A percentile compares a stretch with the other conserved stretches of the same genome.
These are phyloP conservation scores for Blepharisma undulans DNA, from an alignment of 169 alveolate species.

Conservation along the genomic window DNA sequence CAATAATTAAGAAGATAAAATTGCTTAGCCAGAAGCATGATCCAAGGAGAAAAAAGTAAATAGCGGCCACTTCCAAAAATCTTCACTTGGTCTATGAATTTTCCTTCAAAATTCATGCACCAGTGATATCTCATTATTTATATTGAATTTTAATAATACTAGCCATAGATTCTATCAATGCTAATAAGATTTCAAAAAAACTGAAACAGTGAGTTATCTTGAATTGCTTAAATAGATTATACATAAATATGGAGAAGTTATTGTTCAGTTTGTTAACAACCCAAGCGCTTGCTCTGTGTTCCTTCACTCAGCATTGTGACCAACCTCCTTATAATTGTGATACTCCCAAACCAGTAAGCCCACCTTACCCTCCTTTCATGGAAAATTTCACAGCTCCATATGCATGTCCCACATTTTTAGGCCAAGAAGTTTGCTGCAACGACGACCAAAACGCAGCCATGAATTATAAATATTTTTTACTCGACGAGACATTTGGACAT, in stretches of 20 bases:
- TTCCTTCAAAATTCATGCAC: neutral
- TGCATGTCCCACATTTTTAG: constrained; percentile 38
- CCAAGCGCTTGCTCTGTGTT: neutral
- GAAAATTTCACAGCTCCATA: neutral
- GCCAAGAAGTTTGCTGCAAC: constrained; percentile 34
- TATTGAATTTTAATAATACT: too few species aligned
- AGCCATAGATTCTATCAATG: neutral
- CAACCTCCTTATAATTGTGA: neutral
- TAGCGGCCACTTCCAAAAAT: neutral
- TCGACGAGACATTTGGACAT: constrained; percentile 35
- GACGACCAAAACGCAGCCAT: neutral
- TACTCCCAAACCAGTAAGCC: neutral
- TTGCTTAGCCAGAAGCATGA: neutral
- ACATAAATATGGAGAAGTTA: neutral
- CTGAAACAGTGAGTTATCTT: neutral
- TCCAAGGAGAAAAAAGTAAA: neutral
- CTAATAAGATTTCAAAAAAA: neutral
- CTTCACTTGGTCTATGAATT: neutral
- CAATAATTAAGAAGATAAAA: neutral
- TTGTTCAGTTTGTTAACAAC: neutral
- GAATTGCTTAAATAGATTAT: neutral
- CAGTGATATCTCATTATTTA: neutral
- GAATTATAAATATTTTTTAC: neutral
- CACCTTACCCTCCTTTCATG: neutral
- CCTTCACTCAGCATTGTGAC: neutral